Evolutionary conservation across 768 basidiomycete genomes (phyloP).

Genomic region (Mycena leptocephala): DNA sequence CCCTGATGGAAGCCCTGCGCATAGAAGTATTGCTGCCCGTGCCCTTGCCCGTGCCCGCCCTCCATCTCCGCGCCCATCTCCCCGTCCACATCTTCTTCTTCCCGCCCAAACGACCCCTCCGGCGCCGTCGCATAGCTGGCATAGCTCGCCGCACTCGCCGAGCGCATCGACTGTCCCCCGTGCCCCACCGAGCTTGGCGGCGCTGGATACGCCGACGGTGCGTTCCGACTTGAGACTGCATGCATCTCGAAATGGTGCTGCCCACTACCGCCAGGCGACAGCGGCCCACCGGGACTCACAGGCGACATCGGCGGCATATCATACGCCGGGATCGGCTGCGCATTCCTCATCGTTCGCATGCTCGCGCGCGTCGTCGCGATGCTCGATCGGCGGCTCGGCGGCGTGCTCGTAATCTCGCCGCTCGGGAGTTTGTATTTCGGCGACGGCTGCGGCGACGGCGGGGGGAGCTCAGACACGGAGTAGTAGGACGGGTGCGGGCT

Average conservation of each 20-base stretch:
- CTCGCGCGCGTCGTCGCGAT: conserved; percentile 45
- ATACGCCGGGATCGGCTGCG: conserved; percentile 45
- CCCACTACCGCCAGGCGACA: conserved; percentile 3
- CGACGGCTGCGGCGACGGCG: conserved; percentile 73
- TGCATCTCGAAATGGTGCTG: conserved; percentile 39
- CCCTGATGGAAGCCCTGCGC: conserved; percentile 41
- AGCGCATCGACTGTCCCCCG: conserved; percentile 42
- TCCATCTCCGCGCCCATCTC: conserved; percentile 16
- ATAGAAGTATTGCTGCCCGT: conserved; percentile 6
- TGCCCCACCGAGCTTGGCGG: conserved; percentile 39
- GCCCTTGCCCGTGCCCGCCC: not conserved
- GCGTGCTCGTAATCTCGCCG: conserved; percentile 63
- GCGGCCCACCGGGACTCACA: not conserved
- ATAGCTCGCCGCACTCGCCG: conserved; percentile 56
- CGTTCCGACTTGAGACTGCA: not conserved
- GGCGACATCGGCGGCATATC: conserved; percentile 26
- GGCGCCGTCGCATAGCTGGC: conserved; percentile 63
- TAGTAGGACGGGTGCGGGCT: conserved; percentile 75
- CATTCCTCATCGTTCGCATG: conserved; percentile 43
- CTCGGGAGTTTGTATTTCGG: conserved; percentile 63
- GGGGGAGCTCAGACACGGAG: conserved; percentile 77
- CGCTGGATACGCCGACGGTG: conserved; percentile 26
- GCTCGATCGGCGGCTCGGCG: conserved; percentile 59
- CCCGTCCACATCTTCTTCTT: conserved; percentile 21
- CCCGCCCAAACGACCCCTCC: conserved; percentile 53